Evolutionary conservation across 768 basidiomycete genomes (phyloP), one percentile per base, ranked within the genome.

Genomic region (Lactifluus hygrophoroides): DNA sequence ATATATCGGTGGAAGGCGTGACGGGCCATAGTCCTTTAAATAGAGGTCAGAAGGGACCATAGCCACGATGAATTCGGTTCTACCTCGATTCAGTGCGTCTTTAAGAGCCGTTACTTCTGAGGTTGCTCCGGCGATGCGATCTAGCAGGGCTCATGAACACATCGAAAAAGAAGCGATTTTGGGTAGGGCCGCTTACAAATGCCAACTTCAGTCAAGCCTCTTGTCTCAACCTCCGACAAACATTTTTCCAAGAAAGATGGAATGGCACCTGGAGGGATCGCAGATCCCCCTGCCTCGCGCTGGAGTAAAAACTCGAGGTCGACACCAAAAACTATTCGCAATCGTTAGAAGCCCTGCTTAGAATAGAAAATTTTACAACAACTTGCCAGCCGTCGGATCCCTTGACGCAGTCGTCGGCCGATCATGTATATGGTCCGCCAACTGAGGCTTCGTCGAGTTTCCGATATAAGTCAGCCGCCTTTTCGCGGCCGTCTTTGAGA

Each of bases 381-480:
- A 75, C 83, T 62, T 62, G 87, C 89, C 86, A 60, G 88, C 87
- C 57, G 74, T 75, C n/a, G 87, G 88, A 67, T 89, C 85, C n/a
- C 80, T 77, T 3, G 85, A 81, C 6, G 80, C 71, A 11, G 78
- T 74, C 16, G 77, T 75, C 14, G 86, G 75, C 42, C 79, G 78
- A 53, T 79, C 75, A 47, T 88, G 80, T 23, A 90, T 78, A 68
- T 90, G 86, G 64, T 91, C 90, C 9, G 86, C 74, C 32, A 85
- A 69, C 64, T 85, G 81, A 40, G 85, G 81, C 67, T 88, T 86
- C n/a, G 86, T 81, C 30, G 83, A 80, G 63, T 81, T 82, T 0
- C 86, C 88, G 10, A 93, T 74, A 65, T 92, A 91, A 6, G 90
- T 94, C 68, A 88, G 70, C 16, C 91, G 80, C 37, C 89, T 80